Evolutionary conservation across 1,139 yeast genomes (phyloP).

Genomic region (Candida gigantensis): DNA sequence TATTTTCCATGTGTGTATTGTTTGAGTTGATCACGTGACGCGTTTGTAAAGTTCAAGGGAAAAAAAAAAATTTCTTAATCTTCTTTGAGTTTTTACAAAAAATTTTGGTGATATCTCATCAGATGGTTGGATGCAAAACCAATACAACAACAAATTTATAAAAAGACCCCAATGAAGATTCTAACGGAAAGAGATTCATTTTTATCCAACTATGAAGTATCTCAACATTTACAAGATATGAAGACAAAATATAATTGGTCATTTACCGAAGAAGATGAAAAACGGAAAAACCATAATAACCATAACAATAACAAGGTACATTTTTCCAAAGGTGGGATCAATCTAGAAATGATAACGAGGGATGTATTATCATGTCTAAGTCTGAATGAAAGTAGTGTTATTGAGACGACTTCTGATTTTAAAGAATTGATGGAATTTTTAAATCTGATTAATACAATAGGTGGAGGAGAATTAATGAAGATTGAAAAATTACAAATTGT

Average conservation of each 20-base stretch:
- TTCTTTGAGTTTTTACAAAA: too few species aligned
- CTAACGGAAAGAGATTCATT: conserved; percentile 57
- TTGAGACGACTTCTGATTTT: conserved; percentile 51
- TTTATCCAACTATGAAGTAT: conserved; percentile 73
- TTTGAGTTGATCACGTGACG: too few species aligned
- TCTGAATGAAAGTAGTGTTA: conserved; percentile 43
- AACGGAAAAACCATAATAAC: too few species aligned
- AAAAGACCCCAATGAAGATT: conserved; percentile 49
- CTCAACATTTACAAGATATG: conserved; percentile 55
- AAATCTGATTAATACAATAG: conserved; percentile 50
- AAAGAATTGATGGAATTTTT: conserved; percentile 52
- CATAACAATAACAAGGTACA: conserved; percentile 40
- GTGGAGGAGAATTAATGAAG: conserved; percentile 73
- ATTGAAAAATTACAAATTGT: conserved; percentile 84
- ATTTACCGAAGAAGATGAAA: conserved; percentile 40
- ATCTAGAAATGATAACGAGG: conserved; percentile 67
- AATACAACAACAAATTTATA: too few species aligned
- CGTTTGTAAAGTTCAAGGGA: neutral
- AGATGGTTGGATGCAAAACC: neutral
- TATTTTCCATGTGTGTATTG: too few species aligned
- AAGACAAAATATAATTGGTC: conserved; percentile 51
- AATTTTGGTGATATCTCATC: too few species aligned
- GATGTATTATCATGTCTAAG: conserved; percentile 56
- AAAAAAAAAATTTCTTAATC: conserved; percentile 6
- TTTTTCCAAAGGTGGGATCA: conserved; percentile 45